Base-by-base conservation (phyloP, 192 early-diverging fungal genomes). In the Dimargaris xerosporica region DNA sequence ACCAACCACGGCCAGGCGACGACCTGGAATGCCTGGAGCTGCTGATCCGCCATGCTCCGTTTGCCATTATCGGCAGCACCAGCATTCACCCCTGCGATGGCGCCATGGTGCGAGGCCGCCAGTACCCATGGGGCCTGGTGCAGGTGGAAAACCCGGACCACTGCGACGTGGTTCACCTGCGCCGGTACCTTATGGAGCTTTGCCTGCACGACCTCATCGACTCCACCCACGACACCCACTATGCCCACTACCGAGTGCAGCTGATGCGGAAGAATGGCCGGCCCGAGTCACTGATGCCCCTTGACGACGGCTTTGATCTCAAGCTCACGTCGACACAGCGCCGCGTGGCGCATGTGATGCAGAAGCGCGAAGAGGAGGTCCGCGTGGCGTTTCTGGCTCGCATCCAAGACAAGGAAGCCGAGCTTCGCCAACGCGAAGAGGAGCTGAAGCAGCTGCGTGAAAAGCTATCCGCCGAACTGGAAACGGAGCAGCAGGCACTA, bases 51-150 rank as follows among this genome's bases (percentile, higher is more conserved):
- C 72, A 79, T 56, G 75, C 87, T 70, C 90, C 90, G 44, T 93
- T 93, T 69, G 75, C 87, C 7, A 82, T 93, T 23, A 87, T 93
- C 74, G 89, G 85, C 25, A 89, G 87, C 71, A 84, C 89, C 60
- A 74, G 77, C 41, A 64, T 80, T 47, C 74, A 85, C 44, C 72
- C 80, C 23, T 74, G 78, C 29, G 75, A 69, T 23, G 85, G 79
- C 23, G 76, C 79, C 53, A 73, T 69, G 47, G 83, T 87, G 17
- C 79, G 89, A 44, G 88, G 84, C 47, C 71, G 90, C 63, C 59
- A 68, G 34, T 92, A 91, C 72, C 74, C 82, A 15, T 92, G 90
- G 90, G 90, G 90, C 23, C 63, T 75, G 42, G 87, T 89, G 34
- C 9, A 52, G 78, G 86, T 89, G 44, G 87, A 89, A 72, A 87